Conservation (phyloP, 129 eudicot species). For the Flaveria bidentis region DNA sequence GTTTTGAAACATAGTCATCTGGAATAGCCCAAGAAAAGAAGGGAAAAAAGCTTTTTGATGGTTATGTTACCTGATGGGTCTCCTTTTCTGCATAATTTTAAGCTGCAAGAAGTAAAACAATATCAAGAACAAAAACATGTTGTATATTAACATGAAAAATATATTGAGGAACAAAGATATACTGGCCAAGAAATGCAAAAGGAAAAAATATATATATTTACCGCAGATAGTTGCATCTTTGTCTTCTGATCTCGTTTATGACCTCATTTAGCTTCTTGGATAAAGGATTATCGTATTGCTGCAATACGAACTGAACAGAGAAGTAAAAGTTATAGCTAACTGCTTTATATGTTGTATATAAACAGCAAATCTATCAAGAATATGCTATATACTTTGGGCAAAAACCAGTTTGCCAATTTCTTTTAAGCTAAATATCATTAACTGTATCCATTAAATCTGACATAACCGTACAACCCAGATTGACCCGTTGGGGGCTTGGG, state of each 20-base stretch:
- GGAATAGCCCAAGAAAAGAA: neutral
- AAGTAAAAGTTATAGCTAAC: slow-evolving; percentile 13
- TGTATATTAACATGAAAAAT: neutral
- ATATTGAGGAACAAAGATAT: neutral
- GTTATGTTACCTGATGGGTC: slow-evolving; percentile 77
- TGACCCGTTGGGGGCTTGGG: neutral
- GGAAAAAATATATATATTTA: slow-evolving; percentile 25
- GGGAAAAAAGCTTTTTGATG: slow-evolving; percentile 2
- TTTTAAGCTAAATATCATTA: too few species aligned
- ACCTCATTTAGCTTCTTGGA: slow-evolving; percentile 85
- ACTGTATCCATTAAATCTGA: neutral
- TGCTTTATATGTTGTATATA: neutral
- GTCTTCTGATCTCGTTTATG: slow-evolving; percentile 87
- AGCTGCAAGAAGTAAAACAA: slow-evolving; percentile 50
- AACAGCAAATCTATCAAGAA: neutral
- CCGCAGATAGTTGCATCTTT: slow-evolving; percentile 92
- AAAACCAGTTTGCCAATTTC: too few species aligned
- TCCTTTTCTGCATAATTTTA: slow-evolving; percentile 91
- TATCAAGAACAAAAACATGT: slow-evolving; percentile 24
- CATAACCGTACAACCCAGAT: neutral
- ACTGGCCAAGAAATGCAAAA: neutral
- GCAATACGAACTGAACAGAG: slow-evolving; percentile 68
- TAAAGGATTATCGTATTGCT: slow-evolving; percentile 80
- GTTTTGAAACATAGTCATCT: neutral
- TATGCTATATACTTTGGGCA: neutral